Evolutionary conservation across 768 basidiomycete genomes (phyloP).

Genomic region (Chiua virens): DNA sequence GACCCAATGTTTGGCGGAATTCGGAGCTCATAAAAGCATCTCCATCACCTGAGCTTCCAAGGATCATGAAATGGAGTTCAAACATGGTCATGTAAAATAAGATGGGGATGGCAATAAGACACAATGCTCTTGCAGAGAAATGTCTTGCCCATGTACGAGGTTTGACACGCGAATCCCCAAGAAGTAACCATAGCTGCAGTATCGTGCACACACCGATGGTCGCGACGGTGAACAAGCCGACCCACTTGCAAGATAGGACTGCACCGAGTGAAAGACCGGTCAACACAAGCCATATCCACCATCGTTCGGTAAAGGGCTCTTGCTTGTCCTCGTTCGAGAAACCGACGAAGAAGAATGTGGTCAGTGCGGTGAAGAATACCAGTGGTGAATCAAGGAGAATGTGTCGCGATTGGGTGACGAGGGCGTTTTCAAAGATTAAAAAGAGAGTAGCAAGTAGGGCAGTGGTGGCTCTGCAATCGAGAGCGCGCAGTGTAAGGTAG

Average conservation of each 20-base stretch:
- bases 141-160: conserved; percentile 78
- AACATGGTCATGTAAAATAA: conserved; percentile 98
- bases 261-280: conserved; percentile 91
- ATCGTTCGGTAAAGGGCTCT: conserved; percentile 75
- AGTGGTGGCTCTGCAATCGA: conserved; percentile 90
- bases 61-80: conserved; percentile 87
- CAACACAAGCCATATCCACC: conserved; percentile 93
- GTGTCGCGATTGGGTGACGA: conserved; percentile 93
- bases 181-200: conserved; percentile 82
- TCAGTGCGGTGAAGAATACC: conserved; percentile 95
- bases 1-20: conserved; percentile 92
- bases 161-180: conserved; percentile 82
- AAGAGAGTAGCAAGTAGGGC: conserved; percentile 89
- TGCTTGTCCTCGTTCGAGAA: conserved; percentile 91
- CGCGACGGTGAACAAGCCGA: conserved; percentile 96
- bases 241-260: conserved; percentile 95
- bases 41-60: conserved; percentile 90
- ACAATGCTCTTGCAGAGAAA: conserved; percentile 86
- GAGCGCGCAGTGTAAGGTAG: conserved; percentile 90
- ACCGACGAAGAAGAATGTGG: conserved; percentile 81
- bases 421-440: conserved; percentile 94
- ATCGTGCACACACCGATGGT: conserved; percentile 87
- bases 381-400: conserved; percentile 99
- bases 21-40: conserved; percentile 99
- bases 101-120: conserved; percentile 82